phyloP scores from a whole-genome alignment of 257 asterid genomes.

The Petunia secreta region DNA sequence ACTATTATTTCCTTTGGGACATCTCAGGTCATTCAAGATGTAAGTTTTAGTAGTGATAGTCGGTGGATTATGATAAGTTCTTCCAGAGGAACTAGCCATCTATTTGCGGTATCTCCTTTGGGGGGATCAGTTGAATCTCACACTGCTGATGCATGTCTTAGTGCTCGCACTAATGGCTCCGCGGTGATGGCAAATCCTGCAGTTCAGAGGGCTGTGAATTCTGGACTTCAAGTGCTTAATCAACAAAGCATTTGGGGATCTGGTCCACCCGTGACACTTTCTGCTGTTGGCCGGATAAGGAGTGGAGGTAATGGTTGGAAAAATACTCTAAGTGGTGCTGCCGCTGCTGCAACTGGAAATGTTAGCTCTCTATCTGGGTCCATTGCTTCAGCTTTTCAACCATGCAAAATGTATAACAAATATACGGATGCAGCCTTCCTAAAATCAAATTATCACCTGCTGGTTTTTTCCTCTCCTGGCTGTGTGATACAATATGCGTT shows the following conservation, averaged over 20 bases:
- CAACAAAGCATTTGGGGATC: conserved; percentile 54
- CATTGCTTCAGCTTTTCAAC: conserved; percentile 69
- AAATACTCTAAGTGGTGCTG: conserved; percentile 74
- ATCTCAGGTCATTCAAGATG: conserved; percentile 88
- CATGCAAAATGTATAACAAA: conserved; percentile 46
- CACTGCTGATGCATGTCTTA: conserved; percentile 37
- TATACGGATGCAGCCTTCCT: conserved; percentile 41
- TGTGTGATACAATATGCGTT: conserved; percentile 68
- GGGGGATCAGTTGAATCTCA: conserved; percentile 44
- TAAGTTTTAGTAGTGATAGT: conserved; percentile 85
- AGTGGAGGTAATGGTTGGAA: conserved; percentile 71
- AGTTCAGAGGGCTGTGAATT: conserved; percentile 39
- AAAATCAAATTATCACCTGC: conserved; percentile 57
- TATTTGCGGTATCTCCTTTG: conserved; percentile 75
- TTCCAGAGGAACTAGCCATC: conserved; percentile 89
- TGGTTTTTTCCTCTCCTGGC: conserved; percentile 86
- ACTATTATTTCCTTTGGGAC: conserved; percentile 23
- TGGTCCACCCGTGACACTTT: conserved; percentile 49
- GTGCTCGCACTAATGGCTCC: conserved; percentile 40
- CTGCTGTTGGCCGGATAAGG: conserved; percentile 68
- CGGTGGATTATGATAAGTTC: conserved; percentile 63
- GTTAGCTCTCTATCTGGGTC: conserved; percentile 56
- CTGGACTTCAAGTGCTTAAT: conserved; percentile 55
- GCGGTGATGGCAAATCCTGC: conserved; percentile 39
- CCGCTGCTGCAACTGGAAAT: conserved; percentile 83